These are phyloP conservation scores for Nakaseomyces glabratus DNA, from an alignment of 1,139 yeast genomes.

Conservation along the genomic window DNA sequence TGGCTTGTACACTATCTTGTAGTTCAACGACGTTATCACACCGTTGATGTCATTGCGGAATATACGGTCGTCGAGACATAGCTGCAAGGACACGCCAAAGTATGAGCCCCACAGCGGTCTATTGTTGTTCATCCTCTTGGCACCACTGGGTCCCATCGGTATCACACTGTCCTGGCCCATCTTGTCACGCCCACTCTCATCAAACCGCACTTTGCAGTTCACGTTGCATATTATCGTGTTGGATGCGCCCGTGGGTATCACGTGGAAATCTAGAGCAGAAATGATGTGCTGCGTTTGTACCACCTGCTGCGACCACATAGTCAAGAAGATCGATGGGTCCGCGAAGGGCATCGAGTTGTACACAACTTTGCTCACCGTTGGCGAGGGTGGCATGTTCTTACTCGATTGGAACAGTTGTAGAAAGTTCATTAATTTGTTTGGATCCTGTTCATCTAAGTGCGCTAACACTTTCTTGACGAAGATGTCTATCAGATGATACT, in stretches of 20 bases:
- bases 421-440: conserved; percentile 41
- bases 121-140: conserved; percentile 14
- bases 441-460: conserved; percentile 35
- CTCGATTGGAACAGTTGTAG: conserved; percentile 39
- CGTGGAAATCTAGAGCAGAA: conserved; percentile 56
- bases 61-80: conserved; percentile 53
- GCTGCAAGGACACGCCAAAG: conserved; percentile 54
- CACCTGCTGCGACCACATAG: conserved; percentile 48
- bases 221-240: conserved; percentile 46
- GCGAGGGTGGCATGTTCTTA: conserved; percentile 7
- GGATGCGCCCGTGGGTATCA: conserved; percentile 51
- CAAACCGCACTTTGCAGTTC: conserved; percentile 61
- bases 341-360: conserved; percentile 61
- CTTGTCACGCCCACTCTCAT: conserved; percentile 60
- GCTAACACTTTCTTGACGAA: conserved; percentile 35
- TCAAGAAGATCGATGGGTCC: conserved; percentile 50
- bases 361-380: conserved; percentile 37
- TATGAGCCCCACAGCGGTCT: conserved; percentile 54
- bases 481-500: conserved; percentile 28
- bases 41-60: conserved; percentile 38
- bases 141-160: conserved; percentile 12
- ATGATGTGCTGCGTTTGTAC: conserved; percentile 57
- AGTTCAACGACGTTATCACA: conserved; percentile 48
- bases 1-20: conserved; percentile 57
- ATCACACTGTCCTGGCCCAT: conserved; percentile 51